phyloP scores from a whole-genome alignment of 768 basidiomycete genomes.

The Filobasidium wieringae region DNA sequence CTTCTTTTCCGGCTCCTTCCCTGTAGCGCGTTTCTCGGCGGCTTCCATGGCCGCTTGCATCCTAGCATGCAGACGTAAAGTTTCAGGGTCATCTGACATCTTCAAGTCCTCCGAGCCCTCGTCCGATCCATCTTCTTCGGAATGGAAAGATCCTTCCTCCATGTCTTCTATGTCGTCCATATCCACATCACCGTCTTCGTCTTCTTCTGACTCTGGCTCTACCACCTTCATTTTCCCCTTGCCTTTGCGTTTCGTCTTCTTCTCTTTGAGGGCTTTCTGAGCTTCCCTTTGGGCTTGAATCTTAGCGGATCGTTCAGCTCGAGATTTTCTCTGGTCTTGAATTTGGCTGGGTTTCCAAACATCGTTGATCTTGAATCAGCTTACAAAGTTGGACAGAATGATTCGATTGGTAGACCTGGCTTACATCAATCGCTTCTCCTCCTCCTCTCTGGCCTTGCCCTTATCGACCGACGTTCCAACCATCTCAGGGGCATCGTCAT shows the following conservation, averaged over 20 bases:
- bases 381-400: background rate
- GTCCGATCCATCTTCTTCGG: slow-evolving; percentile 6
- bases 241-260: background rate
- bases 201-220: background rate
- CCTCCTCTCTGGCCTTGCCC: slow-evolving; percentile 2
- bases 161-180: slow-evolving; percentile 3
- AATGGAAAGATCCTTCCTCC: too few species aligned
- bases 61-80: slow-evolving; percentile 10
- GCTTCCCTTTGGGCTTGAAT: slow-evolving; percentile 11
- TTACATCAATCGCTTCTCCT: background rate
- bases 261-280: slow-evolving; percentile 1
- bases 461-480: slow-evolving; percentile 9
- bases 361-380: background rate
- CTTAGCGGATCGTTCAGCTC: slow-evolving; percentile 5
- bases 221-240: slow-evolving; percentile 1
- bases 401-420: background rate
- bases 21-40: slow-evolving; percentile 13
- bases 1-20: background rate
- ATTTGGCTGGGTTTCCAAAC: background rate
- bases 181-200: slow-evolving; percentile 5
- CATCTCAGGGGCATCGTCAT: slow-evolving; percentile 13
- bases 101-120: slow-evolving; percentile 2
- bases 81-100: slow-evolving; percentile 6
- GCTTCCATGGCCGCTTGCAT: slow-evolving; percentile 20
- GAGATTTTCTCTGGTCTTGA: slow-evolving; percentile 1